A percentile compares a stretch with the other conserved stretches of the same genome.
These are phyloP conservation scores for Musa itinerans DNA, from an alignment of 176 grass and related monocot species.

Conservation along the genomic window DNA sequence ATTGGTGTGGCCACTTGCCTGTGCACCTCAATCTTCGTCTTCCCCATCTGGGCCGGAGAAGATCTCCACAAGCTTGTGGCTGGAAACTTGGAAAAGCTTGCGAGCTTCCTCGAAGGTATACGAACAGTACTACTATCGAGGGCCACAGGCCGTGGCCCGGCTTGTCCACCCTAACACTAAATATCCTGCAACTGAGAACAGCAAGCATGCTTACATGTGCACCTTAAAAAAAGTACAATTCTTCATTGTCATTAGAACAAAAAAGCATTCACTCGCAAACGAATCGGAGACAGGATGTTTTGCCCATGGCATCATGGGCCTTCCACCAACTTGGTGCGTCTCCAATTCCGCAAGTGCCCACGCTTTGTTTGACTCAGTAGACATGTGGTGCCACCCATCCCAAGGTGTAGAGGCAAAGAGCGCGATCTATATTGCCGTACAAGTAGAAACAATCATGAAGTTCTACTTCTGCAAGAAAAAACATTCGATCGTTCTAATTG, in stretches of 20 bases:
- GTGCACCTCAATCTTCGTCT: conserved; percentile 48
- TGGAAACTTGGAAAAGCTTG: conserved; percentile 61
- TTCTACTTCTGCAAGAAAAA: conserved; percentile 7
- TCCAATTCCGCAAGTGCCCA: not conserved
- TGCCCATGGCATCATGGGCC: not conserved
- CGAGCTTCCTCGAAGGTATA: conserved; percentile 63
- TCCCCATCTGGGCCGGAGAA: conserved; percentile 84
- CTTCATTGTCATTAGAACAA: not conserved
- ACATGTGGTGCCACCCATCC: no score
- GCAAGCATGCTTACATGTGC: no score
- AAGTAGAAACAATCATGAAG: not conserved
- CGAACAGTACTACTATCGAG: not conserved
- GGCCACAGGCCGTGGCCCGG: not conserved
- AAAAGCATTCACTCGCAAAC: not conserved
- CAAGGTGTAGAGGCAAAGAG: no score
- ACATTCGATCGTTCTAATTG: conserved; percentile 16
- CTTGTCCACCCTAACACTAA: no score
- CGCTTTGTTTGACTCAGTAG: no score
- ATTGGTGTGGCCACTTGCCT: conserved; percentile 72
- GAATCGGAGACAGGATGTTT: not conserved
- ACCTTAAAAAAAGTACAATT: no score
- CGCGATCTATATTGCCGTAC: not conserved
- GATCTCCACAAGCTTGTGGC: conserved; percentile 65
- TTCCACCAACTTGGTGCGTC: not conserved
- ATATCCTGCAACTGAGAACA: no score